A percentile compares a stretch with the other conserved stretches of the same genome.
phyloP scores from a whole-genome alignment of 164 flowering plant species.

The Aristolochia contorta region DNA sequence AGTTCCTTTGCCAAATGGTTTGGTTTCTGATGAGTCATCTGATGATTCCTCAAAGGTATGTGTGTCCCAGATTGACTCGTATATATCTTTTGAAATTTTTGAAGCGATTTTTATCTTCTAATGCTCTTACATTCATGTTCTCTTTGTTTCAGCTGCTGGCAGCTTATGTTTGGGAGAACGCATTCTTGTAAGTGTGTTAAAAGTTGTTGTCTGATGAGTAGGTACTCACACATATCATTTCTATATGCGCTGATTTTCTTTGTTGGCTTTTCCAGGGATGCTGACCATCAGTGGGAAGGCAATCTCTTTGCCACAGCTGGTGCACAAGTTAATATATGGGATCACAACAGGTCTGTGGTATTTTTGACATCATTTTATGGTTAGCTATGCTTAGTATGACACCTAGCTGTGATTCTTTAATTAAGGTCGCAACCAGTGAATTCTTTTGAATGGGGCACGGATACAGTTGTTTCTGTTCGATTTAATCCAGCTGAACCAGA shows the following conservation, averaged over 20 bases:
- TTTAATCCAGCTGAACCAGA: constrained; percentile 90
- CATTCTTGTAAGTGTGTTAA: constrained; percentile 54
- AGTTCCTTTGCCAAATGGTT: constrained; percentile 43
- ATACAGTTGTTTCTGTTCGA: constrained; percentile 62
- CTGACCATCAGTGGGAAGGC: constrained; percentile 87
- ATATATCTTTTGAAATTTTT: neutral
- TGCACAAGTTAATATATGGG: constrained; percentile 93
- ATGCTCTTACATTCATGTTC: constrained; percentile 5
- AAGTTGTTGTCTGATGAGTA: neutral
- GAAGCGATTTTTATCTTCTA: neutral
- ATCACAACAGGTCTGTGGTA: constrained; percentile 66
- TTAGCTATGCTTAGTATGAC: neutral
- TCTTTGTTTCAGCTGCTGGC: constrained; percentile 53
- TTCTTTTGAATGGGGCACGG: constrained; percentile 77
- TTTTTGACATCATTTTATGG: too few species aligned
- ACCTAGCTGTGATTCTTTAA: too few species aligned
- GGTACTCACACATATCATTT: too few species aligned
- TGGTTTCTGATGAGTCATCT: constrained; percentile 31
- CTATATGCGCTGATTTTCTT: neutral
- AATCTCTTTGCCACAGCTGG: constrained; percentile 90
- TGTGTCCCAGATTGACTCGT: constrained; percentile 3
- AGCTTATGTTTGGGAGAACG: constrained; percentile 65
- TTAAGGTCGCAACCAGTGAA: constrained; percentile 79
- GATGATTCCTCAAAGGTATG: constrained; percentile 42
- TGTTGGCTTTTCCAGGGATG: constrained; percentile 40